Conservation (phyloP, 2,329 filamentous ascomycete species). For the Ceratocystis smalleyi region DNA sequence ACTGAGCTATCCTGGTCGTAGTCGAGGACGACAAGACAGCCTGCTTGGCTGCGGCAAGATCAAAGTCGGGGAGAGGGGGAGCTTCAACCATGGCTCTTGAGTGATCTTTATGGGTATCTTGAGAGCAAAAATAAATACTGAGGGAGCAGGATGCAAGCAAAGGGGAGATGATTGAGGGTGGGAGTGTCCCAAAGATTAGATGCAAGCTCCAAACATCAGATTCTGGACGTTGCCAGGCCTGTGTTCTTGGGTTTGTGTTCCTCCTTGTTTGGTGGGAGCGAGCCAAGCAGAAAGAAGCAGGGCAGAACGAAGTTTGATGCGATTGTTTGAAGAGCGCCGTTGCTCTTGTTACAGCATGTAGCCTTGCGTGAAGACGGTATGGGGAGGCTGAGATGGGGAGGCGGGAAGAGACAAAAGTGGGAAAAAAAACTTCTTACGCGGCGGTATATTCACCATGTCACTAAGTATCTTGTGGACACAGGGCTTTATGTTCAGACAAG, state of each 20-base stretch:
- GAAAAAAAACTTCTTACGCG: conserved; percentile 6
- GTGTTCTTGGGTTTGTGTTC: background rate
- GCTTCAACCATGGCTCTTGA: conserved; percentile 17
- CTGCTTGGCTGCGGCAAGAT: conserved; percentile 34
- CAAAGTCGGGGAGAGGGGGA: conserved; percentile 27
- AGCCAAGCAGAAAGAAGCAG: background rate
- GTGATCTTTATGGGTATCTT: conserved; percentile 5
- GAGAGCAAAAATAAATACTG: background rate
- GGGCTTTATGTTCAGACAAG: background rate
- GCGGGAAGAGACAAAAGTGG: background rate
- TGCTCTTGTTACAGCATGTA: conserved; percentile 1
- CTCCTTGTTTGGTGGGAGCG: background rate
- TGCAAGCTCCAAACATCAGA: conserved; percentile 7
- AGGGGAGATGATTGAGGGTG: background rate
- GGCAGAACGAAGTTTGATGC: background rate
- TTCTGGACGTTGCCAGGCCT: conserved; percentile 5
- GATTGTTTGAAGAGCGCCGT: background rate
- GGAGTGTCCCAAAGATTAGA: background rate
- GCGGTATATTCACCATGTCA: background rate
- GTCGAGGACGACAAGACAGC: conserved; percentile 49
- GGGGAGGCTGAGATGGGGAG: conserved; percentile 6
- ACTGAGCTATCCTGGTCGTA: conserved; percentile 35
- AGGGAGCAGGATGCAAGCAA: conserved; percentile 1
- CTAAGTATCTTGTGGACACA: conserved; percentile 5
- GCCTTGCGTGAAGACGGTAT: background rate